Evolutionary conservation across 2,329 filamentous ascomycete genomes (phyloP).

Genomic region (Pseudomassariella vexata): DNA sequence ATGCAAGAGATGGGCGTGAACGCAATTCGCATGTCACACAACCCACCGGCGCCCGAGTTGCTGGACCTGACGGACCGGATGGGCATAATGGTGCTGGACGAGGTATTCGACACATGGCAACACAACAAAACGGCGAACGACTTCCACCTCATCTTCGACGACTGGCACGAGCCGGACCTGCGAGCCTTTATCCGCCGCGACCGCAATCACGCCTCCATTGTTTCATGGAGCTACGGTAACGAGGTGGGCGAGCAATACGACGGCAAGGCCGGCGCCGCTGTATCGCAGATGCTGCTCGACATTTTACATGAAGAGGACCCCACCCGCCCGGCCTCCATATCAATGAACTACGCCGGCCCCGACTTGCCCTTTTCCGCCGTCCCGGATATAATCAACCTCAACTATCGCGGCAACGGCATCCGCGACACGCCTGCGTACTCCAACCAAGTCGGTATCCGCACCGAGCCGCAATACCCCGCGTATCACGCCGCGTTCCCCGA

Average conservation of each 20-base stretch:
- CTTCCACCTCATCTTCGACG: conserved; percentile 43
- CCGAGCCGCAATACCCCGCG: too few species aligned
- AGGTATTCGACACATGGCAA: conserved; percentile 49
- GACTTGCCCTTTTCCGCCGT: conserved; percentile 29
- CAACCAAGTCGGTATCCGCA: too few species aligned
- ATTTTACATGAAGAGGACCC: conserved; percentile 41
- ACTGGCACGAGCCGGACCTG: conserved; percentile 49
- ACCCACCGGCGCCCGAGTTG: conserved; percentile 44
- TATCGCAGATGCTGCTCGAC: conserved; percentile 29
- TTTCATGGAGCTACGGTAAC: conserved; percentile 49
- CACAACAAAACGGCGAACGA: conserved; percentile 39
- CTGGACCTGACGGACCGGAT: conserved; percentile 42
- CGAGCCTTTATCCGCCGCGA: conserved; percentile 46
- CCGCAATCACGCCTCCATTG: conserved; percentile 47
- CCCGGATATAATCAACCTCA: conserved; percentile 44
- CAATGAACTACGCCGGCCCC: conserved; percentile 39
- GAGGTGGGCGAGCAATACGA: conserved; percentile 43
- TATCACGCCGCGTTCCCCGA: conserved; percentile 40
- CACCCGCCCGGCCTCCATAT: conserved; percentile 36
- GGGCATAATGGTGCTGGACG: conserved; percentile 46
- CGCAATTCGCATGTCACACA: conserved; percentile 45
- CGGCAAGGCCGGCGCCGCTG: conserved; percentile 22
- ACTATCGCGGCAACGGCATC: conserved; percentile 31
- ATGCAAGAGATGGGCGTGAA: conserved; percentile 44
- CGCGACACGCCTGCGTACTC: too few species aligned